Base-by-base conservation (phyloP, 805 yeast genomes). In the Nakazawaea populi region DNA sequence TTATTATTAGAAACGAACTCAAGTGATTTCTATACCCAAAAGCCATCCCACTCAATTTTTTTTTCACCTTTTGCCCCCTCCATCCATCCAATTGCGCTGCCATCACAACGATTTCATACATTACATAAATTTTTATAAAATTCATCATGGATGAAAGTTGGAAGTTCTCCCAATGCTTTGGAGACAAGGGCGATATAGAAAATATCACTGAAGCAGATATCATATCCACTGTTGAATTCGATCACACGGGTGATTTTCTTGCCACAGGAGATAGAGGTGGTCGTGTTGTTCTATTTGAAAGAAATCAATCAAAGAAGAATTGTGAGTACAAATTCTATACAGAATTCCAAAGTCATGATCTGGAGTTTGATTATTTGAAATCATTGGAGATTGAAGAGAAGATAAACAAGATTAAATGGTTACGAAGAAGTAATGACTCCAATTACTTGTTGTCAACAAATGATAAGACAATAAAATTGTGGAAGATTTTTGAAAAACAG, bases 251-350 rank as follows among this genome's bases (percentile, higher is more conserved):
- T 47, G 90, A 94, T 64, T 94, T 85, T 63, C 73, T 94, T 52
- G 99, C 99, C 54, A 94, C 99, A 1, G 99, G 99, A 55, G 99
- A 94, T 71, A 84, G 91, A 64, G 99, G 99, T 49, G 99, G 99
- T 31, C 80, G 99, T 56, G 97, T 94, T 41, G 99, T 94, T 12
- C 70, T 94, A 49, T 94, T 94, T 68, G 98, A 94, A 68, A 80
- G 98, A 60, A 90, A 89, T 66, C 84, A 79, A 57, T 69, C 72
- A 57, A 82, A 82, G 62, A 81, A 83, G 68, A 85, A 78, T 61
- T 91, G 97, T 68, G 99, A 95, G 68, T 95, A 94, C 72, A 83
- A 89, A 62, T 94, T 94, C 70, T 85, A 88, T 63, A 94, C 98
- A 24, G 99, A 94, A 68, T 94, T 94, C 70, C 99, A 94, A 74